Evolutionary conservation across 2,329 filamentous ascomycete species (phyloP).

Genomic region (Elsinoe ampelina): DNA sequence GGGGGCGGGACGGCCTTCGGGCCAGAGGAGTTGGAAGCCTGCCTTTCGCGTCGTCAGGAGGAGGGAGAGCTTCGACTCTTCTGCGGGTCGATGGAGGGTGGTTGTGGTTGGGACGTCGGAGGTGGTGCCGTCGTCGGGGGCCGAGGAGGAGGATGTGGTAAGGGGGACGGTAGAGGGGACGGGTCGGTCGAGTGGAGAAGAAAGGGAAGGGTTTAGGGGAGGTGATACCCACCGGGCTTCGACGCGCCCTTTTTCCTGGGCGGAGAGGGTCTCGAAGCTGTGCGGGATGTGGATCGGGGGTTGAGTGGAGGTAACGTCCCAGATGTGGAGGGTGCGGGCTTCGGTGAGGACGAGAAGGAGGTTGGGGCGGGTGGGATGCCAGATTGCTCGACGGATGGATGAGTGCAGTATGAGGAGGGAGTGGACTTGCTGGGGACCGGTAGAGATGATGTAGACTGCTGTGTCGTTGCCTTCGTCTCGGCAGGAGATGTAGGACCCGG

Average conservation of each 20-base stretch:
- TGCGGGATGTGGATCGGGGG: conserved; percentile 1
- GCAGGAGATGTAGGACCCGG: conserved; percentile 22
- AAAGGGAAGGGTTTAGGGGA: too few species aligned
- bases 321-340: neutral
- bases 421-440: conserved; percentile 13
- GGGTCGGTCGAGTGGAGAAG: too few species aligned
- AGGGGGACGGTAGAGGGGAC: neutral
- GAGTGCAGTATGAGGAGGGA: conserved; percentile 38
- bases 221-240: conserved; percentile 13
- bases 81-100: conserved; percentile 15
- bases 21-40: conserved; percentile 33
- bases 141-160: too few species aligned
- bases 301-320: neutral
- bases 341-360: conserved; percentile 34
- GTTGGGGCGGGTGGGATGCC: conserved; percentile 32
- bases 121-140: too few species aligned
- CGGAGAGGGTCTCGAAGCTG: neutral
- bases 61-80: conserved; percentile 31
- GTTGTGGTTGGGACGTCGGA: neutral
- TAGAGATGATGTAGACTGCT: conserved; percentile 20
- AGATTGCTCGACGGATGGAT: conserved; percentile 34
- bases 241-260: neutral
- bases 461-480: conserved; percentile 6
- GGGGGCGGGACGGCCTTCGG: conserved; percentile 27
- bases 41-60: conserved; percentile 27